These are phyloP conservation scores for Petasospora rhodanensis DNA, from an alignment of 1,139 yeast genomes.

Conservation along the genomic window DNA sequence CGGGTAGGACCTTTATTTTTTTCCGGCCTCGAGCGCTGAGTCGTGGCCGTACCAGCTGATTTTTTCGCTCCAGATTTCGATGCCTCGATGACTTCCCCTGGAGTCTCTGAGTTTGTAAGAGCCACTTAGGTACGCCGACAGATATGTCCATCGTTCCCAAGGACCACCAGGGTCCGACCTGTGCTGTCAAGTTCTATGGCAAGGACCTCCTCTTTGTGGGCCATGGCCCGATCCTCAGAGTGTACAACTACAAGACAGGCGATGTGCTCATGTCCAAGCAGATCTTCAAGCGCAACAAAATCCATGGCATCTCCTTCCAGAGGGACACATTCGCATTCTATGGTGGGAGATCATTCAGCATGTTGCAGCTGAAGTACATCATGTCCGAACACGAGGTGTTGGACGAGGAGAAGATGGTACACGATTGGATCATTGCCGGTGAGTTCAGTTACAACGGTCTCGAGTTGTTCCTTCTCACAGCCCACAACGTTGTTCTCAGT, in stretches of 20 bases:
- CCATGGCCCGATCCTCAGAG: slow-evolving; percentile 63
- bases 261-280: slow-evolving; percentile 37
- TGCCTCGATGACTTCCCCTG: no score
- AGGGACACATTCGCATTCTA: slow-evolving; percentile 42
- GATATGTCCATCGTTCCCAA: slow-evolving; percentile 7
- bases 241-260: slow-evolving; percentile 45
- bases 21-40: no score
- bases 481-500: slow-evolving; percentile 69
- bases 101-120: no score
- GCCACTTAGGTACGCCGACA: no score
- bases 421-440: slow-evolving; percentile 75
- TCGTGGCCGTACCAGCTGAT: no score
- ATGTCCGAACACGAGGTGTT: slow-evolving; percentile 22
- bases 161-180: slow-evolving; percentile 48
- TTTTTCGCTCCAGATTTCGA: no score
- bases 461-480: slow-evolving; percentile 55
- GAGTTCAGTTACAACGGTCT: slow-evolving; percentile 41
- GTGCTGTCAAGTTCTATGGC: slow-evolving; percentile 27
- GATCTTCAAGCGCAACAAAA: slow-evolving; percentile 65
- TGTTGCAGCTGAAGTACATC: slow-evolving; percentile 34
- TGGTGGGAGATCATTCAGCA: slow-evolving; percentile 68
- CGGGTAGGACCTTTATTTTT: slow-evolving; percentile 89
- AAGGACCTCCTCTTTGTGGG: slow-evolving; percentile 51
- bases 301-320: slow-evolving; percentile 62
- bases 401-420: slow-evolving; percentile 44